Percentiles rank a stretch among this genome's conserved stretches.
Conservation (phyloP, 352 stramenopile genomes). For the Elongisporangium prolatum region DNA sequence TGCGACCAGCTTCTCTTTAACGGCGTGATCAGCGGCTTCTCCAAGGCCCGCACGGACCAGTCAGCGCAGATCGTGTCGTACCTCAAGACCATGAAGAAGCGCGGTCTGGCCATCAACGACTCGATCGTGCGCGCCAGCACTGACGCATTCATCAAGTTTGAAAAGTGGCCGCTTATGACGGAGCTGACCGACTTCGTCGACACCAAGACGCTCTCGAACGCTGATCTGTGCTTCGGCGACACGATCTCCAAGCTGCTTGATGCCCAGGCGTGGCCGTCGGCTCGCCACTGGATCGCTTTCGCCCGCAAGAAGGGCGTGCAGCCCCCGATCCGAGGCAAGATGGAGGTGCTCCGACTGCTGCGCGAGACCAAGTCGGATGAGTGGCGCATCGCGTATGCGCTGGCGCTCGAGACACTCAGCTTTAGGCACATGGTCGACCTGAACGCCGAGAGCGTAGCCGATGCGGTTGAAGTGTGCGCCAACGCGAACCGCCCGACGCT, state of each 20-base stretch:
- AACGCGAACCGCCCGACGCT: constrained; percentile 42
- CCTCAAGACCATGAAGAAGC: constrained; percentile 42
- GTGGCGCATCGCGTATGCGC: constrained; percentile 71
- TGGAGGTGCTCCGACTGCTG: constrained; percentile 39
- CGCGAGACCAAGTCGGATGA: constrained; percentile 28
- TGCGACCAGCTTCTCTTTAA: constrained; percentile 63
- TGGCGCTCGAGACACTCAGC: constrained; percentile 65
- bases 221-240: constrained; percentile 63
- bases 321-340: constrained; percentile 65
- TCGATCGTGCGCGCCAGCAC: constrained; percentile 70
- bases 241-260: constrained; percentile 79
- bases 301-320: constrained; percentile 42
- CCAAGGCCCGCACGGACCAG: constrained; percentile 68
- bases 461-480: constrained; percentile 64
- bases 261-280: constrained; percentile 37
- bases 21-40: constrained; percentile 76
- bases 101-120: constrained; percentile 59
- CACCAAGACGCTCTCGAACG: constrained; percentile 35
- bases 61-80: constrained; percentile 60
- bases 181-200: constrained; percentile 51
- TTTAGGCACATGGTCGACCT: constrained; percentile 59
- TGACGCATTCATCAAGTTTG: constrained; percentile 63
- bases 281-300: constrained; percentile 52
- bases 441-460: constrained; percentile 64
- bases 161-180: constrained; percentile 48